Evolutionary conservation across 208 protist species (phyloP).

Genomic region (Naegleria gruberi): DNA sequence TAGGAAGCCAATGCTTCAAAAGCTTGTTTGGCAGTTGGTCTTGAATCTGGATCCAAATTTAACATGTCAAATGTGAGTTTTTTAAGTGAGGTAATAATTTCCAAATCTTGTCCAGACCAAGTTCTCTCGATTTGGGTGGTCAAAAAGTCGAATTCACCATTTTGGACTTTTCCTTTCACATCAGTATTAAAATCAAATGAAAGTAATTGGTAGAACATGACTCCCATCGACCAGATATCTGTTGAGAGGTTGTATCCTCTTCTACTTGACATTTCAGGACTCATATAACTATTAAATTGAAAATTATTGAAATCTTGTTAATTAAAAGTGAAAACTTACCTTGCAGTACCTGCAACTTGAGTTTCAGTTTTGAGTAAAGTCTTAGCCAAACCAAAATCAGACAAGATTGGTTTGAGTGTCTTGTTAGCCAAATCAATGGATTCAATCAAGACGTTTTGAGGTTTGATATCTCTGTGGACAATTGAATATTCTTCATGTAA

Average conservation of each 20-base stretch:
- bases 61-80: not conserved
- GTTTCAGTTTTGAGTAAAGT: not conserved
- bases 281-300: not conserved
- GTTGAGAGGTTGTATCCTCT: not conserved
- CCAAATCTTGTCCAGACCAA: not conserved
- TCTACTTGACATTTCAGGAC: not conserved
- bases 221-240: not conserved
- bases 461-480: conserved; percentile 33
- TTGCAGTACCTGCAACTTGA: not conserved
- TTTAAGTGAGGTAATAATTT: not conserved
- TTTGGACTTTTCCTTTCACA: not conserved
- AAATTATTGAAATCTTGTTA: too few species aligned
- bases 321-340: not conserved
- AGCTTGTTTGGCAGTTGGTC: not conserved
- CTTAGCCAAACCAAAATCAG: not conserved
- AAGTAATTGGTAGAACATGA: not conserved
- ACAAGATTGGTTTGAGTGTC: not conserved
- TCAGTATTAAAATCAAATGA: not conserved
- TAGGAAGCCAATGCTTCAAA: not conserved
- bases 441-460: conserved; percentile 29
- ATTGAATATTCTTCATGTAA: conserved; percentile 27
- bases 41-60: not conserved
- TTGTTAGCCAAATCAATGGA: not conserved
- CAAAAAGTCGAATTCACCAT: not conserved
- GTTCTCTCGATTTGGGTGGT: not conserved